Evolutionary conservation across 148 eudicot genomes (phyloP).

Genomic region (Drosera capensis): DNA sequence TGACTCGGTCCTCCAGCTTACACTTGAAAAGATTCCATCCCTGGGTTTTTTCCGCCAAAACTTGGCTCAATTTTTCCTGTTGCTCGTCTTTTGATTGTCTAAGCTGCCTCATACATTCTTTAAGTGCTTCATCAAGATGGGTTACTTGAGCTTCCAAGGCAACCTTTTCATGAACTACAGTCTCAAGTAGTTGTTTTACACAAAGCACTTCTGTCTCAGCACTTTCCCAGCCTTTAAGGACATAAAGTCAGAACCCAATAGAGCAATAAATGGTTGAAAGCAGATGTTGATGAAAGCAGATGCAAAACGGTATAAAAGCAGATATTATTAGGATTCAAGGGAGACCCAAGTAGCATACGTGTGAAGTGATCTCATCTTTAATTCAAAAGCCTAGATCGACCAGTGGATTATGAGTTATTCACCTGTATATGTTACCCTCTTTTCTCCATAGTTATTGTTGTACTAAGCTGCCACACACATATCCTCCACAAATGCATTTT

Average conservation of each 20-base stretch:
- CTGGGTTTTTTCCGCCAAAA: constrained; percentile 25
- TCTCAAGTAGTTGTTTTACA: constrained; percentile 58
- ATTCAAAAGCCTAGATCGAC: no score
- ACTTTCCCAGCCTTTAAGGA: constrained; percentile 72
- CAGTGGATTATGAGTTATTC: no score
- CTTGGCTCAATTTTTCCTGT: constrained; percentile 40
- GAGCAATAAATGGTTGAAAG: not conserved
- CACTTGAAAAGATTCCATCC: constrained; percentile 31
- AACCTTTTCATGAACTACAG: constrained; percentile 32
- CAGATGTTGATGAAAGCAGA: not conserved
- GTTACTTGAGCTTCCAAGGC: constrained; percentile 48
- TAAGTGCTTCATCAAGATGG: constrained; percentile 84
- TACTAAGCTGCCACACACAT: no score
- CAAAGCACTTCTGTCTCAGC: constrained; percentile 57
- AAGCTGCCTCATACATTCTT: constrained; percentile 84
- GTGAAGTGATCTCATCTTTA: no score
- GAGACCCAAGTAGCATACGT: no score
- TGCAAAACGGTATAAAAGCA: no score
- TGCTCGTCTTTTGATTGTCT: constrained; percentile 67
- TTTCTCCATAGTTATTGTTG: no score
- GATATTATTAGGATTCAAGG: no score
- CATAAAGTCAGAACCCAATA: not conserved
- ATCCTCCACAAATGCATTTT: no score
- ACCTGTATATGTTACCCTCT: no score
- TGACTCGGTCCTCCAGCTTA: constrained; percentile 34